Conservation (phyloP, 352 stramenopile species). For the Pythium oligandrum region DNA sequence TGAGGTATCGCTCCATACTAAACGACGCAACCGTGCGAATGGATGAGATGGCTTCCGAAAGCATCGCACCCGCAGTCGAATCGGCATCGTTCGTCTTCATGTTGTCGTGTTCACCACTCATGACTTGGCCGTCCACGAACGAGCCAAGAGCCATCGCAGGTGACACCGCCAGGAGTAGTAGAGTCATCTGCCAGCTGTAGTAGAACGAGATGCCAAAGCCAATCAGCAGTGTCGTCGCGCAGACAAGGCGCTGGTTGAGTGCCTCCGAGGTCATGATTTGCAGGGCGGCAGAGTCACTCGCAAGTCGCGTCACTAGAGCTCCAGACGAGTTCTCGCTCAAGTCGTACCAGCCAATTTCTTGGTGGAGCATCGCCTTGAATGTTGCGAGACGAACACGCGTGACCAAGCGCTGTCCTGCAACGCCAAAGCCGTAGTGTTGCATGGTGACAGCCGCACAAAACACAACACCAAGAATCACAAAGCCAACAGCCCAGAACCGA, state of each 20-base stretch:
- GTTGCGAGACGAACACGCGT: background rate
- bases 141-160: background rate
- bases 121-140: background rate
- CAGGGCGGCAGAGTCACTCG: background rate
- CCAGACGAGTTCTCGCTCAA: background rate
- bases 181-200: constrained; percentile 27
- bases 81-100: background rate
- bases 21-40: background rate
- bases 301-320: background rate
- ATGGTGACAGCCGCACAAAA: background rate
- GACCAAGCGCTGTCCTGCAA: background rate
- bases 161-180: background rate
- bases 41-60: background rate
- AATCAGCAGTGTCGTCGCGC: background rate
- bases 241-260: background rate
- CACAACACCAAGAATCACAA: background rate
- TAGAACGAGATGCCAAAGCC: background rate
- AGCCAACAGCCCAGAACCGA: background rate
- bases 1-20: background rate
- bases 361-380: background rate
- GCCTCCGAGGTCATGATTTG: background rate
- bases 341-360: background rate
- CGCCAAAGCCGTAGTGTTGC: background rate
- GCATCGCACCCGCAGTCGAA: background rate
- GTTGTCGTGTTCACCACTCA: background rate